These are phyloP conservation scores for Fragaria nilgerrensis DNA, from an alignment of 306 rosid species.

Conservation along the genomic window DNA sequence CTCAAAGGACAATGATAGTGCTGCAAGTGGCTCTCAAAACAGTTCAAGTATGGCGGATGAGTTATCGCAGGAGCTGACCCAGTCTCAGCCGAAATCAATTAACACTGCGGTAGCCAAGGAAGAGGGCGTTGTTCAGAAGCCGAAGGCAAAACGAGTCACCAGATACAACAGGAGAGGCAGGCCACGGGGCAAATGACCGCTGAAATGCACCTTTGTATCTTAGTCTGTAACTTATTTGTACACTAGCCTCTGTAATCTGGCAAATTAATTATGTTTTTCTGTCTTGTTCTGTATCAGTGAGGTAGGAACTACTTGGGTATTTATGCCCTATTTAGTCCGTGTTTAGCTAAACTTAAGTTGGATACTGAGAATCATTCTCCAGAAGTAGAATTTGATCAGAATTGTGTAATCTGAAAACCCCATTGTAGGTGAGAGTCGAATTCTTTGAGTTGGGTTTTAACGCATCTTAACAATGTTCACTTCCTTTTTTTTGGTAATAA, in stretches of 20 bases:
- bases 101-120: background rate
- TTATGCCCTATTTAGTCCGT: background rate
- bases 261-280: conserved; percentile 4
- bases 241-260: conserved; percentile 36
- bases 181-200: conserved; percentile 41
- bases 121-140: background rate
- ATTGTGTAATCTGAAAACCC: background rate
- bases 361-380: background rate
- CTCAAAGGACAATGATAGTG: conserved; percentile 34
- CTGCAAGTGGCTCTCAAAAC: conserved; percentile 47
- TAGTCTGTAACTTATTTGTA: conserved; percentile 33
- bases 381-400: background rate
- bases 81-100: conserved; percentile 5
- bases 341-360: background rate
- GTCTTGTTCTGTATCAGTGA: background rate
- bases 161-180: conserved; percentile 23
- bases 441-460: background rate
- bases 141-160: background rate
- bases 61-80: conserved; percentile 39
- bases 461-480: background rate
- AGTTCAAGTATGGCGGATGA: conserved; percentile 46
- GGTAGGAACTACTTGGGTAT: conserved; percentile 5
- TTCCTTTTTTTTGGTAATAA: too few relatives aligned
- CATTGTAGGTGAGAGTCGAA: background rate
- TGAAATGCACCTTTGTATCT: background rate